Percentiles rank a stretch among this genome's conserved stretches.
phyloP scores from a whole-genome alignment of 129 eudicot species.

The Lactuca saligna region DNA sequence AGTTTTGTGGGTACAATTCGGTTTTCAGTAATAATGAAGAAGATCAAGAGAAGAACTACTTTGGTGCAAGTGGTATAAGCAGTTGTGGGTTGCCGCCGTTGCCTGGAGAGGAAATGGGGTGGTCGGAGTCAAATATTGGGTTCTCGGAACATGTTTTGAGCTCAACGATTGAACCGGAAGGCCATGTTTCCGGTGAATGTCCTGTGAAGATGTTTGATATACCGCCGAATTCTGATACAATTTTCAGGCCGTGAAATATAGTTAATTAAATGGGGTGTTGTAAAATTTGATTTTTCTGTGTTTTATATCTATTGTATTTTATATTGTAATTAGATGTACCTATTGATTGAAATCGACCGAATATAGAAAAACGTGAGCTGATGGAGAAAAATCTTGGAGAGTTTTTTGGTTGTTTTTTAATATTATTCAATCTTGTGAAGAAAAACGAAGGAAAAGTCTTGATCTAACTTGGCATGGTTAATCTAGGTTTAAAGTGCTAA shows the following conservation, averaged over 20 bases:
- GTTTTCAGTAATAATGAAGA: slow-evolving; percentile 26
- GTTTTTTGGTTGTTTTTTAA: background rate
- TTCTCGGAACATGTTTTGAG: slow-evolving; percentile 22
- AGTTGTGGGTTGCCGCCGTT: slow-evolving; percentile 51
- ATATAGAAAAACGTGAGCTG: background rate
- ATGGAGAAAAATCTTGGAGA: background rate
- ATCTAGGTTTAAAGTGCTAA: no score
- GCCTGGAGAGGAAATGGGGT: slow-evolving; percentile 58
- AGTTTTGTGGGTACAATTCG: slow-evolving; percentile 40
- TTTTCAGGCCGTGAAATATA: slow-evolving; percentile 44
- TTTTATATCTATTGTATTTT: background rate
- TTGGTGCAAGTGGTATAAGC: slow-evolving; percentile 27
- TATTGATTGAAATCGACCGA: slow-evolving; percentile 8
- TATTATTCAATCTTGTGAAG: no score
- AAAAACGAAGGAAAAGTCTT: no score
- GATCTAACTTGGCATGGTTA: no score
- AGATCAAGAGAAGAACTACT: slow-evolving; percentile 19
- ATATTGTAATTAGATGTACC: slow-evolving; percentile 16
- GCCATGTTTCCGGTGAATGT: slow-evolving; percentile 35
- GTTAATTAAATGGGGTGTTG: slow-evolving; percentile 14
- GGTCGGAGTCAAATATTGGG: slow-evolving; percentile 37
- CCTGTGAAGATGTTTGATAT: slow-evolving; percentile 34
- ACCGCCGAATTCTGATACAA: slow-evolving; percentile 39
- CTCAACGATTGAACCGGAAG: slow-evolving; percentile 31
- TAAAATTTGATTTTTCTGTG: background rate